Evolutionary conservation across 2,329 filamentous ascomycete species (phyloP).

Genomic region (Calonectria pseudoturangicola): DNA sequence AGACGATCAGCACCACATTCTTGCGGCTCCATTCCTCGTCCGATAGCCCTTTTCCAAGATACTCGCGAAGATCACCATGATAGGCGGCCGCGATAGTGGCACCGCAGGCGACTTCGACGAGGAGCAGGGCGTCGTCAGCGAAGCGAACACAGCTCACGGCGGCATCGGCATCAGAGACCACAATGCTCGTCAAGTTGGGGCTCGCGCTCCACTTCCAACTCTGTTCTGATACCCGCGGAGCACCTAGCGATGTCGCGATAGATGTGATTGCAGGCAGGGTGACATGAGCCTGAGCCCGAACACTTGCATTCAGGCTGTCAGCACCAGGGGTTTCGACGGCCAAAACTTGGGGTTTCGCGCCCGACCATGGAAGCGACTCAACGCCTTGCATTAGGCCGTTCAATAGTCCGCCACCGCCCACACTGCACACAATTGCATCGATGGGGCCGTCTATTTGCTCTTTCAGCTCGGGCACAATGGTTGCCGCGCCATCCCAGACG

Average conservation of each 20-base stretch:
- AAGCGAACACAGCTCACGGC: constrained; percentile 85
- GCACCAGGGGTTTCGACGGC: constrained; percentile 86
- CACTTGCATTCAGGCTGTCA: constrained; percentile 78
- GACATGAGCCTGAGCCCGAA: constrained; percentile 74
- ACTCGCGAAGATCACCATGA: constrained; percentile 75
- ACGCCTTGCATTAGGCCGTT: constrained; percentile 85
- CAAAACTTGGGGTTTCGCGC: constrained; percentile 71
- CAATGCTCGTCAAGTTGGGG: constrained; percentile 60
- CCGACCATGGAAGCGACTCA: constrained; percentile 64
- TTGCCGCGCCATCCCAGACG: constrained; percentile 80
- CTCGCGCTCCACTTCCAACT: constrained; percentile 79
- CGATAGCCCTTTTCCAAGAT: constrained; percentile 71
- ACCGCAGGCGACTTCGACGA: constrained; percentile 91
- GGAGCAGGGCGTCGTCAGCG: constrained; percentile 85
- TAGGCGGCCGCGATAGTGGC: constrained; percentile 84
- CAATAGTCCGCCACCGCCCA: constrained; percentile 88
- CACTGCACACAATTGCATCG: constrained; percentile 84
- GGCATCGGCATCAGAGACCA: constrained; percentile 77
- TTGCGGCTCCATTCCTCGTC: constrained; percentile 77
- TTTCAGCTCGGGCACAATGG: constrained; percentile 72
- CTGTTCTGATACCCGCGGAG: constrained; percentile 79
- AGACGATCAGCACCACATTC: constrained; percentile 89
- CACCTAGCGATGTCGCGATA: constrained; percentile 84
- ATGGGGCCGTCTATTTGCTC: constrained; percentile 67
- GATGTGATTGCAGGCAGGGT: constrained; percentile 83